A percentile compares a stretch with the other conserved stretches of the same genome.
These are phyloP conservation scores for Globisporangium megalacanthum DNA, from an alignment of 352 stramenopile genomes.

Conservation along the genomic window DNA sequence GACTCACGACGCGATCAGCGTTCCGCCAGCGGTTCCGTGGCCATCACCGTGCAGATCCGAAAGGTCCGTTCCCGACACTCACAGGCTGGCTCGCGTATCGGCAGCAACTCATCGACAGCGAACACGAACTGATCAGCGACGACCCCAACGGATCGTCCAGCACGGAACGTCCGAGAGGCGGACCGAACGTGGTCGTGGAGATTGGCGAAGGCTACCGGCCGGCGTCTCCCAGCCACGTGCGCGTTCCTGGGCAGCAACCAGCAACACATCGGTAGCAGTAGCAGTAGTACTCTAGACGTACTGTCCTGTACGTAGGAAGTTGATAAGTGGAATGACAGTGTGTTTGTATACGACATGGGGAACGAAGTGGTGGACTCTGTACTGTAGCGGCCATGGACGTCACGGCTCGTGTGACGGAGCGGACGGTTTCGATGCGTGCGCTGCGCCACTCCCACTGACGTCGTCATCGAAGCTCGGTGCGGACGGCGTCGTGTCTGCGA, in stretches of 20 bases:
- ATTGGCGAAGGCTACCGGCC: constrained; percentile 6
- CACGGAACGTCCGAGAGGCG: not conserved
- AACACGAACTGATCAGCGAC: constrained; percentile 12
- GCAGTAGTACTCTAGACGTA: no score
- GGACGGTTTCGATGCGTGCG: not conserved
- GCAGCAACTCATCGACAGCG: constrained; percentile 37
- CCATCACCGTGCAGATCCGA: constrained; percentile 9
- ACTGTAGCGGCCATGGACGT: not conserved
- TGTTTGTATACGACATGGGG: no score
- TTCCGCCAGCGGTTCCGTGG: constrained; percentile 12
- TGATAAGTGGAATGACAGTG: no score
- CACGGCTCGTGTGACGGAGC: constrained; percentile 1
- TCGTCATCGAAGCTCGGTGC: constrained; percentile 4
- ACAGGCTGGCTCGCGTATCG: constrained; percentile 37
- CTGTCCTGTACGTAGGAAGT: no score
- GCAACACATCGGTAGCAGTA: not conserved
- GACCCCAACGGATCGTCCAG: not conserved
- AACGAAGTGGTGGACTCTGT: not conserved
- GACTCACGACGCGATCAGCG: constrained; percentile 15
- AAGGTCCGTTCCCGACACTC: constrained; percentile 14
- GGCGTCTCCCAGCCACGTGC: constrained; percentile 2
- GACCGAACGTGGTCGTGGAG: not conserved
- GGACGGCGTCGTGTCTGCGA: constrained; percentile 5
- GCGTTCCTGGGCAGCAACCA: not conserved
- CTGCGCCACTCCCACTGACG: not conserved